Percentiles rank a stretch among this genome's conserved stretches.
These are phyloP conservation scores for Penicillium nordicum DNA, from an alignment of 2,329 filamentous ascomycete species.

Conservation along the genomic window DNA sequence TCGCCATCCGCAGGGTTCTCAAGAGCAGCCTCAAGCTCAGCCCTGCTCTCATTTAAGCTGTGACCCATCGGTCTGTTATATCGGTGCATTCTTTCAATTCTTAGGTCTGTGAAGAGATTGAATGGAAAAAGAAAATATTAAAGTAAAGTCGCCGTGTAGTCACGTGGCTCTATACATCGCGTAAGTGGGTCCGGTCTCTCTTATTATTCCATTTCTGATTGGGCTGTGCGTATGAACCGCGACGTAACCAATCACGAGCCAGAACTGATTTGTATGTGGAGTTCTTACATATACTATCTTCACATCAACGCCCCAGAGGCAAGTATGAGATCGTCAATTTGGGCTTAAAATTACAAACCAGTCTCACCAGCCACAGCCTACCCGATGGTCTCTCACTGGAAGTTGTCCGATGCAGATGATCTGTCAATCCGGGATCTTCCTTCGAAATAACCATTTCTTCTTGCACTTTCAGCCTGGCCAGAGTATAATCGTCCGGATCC, in stretches of 20 bases:
- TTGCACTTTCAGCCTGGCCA: no score
- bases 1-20: conserved; percentile 9
- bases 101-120: not conserved
- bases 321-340: no score
- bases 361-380: no score
- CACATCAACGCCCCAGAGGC: no score
- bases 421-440: no score
- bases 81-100: not conserved
- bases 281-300: no score
- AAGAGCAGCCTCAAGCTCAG: not conserved
- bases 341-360: no score
- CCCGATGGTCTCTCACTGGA: no score
- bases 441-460: no score
- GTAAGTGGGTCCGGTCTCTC: not conserved
- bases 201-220: not conserved
- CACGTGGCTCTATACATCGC: not conserved
- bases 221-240: not conserved
- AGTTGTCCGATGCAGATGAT: no score
- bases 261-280: not conserved
- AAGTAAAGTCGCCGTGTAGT: not conserved
- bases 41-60: not conserved
- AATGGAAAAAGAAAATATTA: not conserved
- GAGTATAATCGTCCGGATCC: no score
- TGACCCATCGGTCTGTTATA: not conserved
- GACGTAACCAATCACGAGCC: not conserved